A percentile compares a stretch with the other conserved stretches of the same genome.
phyloP scores from a whole-genome alignment of 371 early-diverging fungal genomes.

The Zychaea mexicana region DNA sequence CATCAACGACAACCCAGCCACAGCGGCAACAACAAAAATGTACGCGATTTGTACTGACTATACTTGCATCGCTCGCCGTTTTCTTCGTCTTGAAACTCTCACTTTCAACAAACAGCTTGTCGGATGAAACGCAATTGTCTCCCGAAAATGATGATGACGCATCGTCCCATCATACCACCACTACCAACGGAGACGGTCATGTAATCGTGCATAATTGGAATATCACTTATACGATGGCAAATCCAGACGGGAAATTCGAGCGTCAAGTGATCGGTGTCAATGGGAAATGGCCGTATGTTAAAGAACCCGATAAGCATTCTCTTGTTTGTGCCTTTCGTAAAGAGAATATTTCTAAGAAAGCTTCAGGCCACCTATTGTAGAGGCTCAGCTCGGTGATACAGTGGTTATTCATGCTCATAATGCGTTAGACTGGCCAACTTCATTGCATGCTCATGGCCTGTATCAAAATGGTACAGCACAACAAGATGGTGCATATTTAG shows the following conservation, averaged over 20 bases:
- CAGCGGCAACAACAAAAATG: not conserved
- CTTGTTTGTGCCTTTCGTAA: slow-evolving; percentile 3
- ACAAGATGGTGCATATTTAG: slow-evolving; percentile 67
- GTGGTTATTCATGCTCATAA: slow-evolving; percentile 65
- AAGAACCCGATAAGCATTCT: too few relatives aligned
- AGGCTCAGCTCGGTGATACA: slow-evolving; percentile 55
- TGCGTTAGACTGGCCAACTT: slow-evolving; percentile 49
- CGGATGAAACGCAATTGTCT: not conserved
- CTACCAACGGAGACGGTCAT: slow-evolving; percentile 27
- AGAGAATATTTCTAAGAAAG: not conserved
- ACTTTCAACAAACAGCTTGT: not conserved
- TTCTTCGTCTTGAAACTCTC: not conserved
- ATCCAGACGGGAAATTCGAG: slow-evolving; percentile 66
- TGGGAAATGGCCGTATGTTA: slow-evolving; percentile 67
- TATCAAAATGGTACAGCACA: slow-evolving; percentile 62
- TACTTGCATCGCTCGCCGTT: not conserved
- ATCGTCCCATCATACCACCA: slow-evolving; percentile 66
- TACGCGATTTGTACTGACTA: not conserved
- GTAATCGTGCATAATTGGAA: slow-evolving; percentile 58
- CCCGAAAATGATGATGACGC: slow-evolving; percentile 80
- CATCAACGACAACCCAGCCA: not conserved
- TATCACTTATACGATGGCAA: slow-evolving; percentile 69
- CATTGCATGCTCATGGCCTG: slow-evolving; percentile 78
- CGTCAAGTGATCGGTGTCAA: slow-evolving; percentile 78
- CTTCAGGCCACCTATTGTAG: slow-evolving; percentile 44